Evolutionary conservation across 768 basidiomycete species (phyloP).

Genomic region (Amanita jacksonii): DNA sequence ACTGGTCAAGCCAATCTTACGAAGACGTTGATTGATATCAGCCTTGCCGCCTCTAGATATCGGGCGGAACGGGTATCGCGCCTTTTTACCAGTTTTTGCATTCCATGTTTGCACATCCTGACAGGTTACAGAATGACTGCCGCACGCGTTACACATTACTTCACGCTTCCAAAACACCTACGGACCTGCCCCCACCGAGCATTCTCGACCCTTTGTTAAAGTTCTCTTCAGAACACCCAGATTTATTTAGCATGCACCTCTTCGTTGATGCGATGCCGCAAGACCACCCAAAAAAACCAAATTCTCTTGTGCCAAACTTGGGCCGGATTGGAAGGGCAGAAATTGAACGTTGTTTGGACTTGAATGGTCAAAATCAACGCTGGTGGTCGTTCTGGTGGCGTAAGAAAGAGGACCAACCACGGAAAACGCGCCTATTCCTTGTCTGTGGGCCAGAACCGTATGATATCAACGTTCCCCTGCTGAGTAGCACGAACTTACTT

Average conservation of each 20-base stretch:
- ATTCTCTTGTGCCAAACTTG: slow-evolving; percentile 21
- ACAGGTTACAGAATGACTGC: slow-evolving; percentile 7
- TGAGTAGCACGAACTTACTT: slow-evolving; percentile 6
- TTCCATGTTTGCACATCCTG: slow-evolving; percentile 32
- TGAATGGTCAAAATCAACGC: slow-evolving; percentile 15
- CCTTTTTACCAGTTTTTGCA: slow-evolving; percentile 77
- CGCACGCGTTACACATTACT: slow-evolving; percentile 61
- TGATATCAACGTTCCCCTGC: slow-evolving; percentile 17
- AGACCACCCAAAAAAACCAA: slow-evolving; percentile 14
- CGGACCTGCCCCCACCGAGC: slow-evolving; percentile 59
- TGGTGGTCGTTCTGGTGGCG: slow-evolving; percentile 28
- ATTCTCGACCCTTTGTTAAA: slow-evolving; percentile 45
- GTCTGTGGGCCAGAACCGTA: slow-evolving; percentile 84
- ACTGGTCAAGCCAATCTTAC: neutral
- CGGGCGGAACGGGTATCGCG: slow-evolving; percentile 81
- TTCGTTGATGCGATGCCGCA: slow-evolving; percentile 49
- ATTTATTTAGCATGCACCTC: slow-evolving; percentile 44
- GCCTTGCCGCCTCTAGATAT: slow-evolving; percentile 41
- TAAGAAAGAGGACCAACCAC: slow-evolving; percentile 12
- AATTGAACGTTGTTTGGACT: slow-evolving; percentile 33
- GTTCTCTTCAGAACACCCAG: slow-evolving; percentile 42
- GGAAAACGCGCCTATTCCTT: slow-evolving; percentile 49
- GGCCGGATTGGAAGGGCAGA: slow-evolving; percentile 48
- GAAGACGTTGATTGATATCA: neutral
- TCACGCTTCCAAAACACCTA: slow-evolving; percentile 53